Conservation (phyloP, 2,329 filamentous ascomycete genomes). For the Spiromastix sp. region DNA sequence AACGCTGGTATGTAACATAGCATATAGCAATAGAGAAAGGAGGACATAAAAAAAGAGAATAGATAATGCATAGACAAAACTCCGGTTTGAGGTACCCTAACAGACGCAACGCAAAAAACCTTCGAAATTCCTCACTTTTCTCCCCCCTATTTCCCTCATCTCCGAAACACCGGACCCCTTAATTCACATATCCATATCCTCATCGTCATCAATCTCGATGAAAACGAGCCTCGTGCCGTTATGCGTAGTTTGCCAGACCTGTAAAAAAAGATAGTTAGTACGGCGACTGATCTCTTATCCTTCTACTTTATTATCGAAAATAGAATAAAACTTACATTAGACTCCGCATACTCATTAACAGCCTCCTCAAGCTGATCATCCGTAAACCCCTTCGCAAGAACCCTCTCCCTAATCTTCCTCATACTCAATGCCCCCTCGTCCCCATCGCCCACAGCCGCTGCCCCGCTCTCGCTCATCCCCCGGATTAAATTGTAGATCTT, state of each 20-base stretch:
- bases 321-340: constrained; percentile 65
- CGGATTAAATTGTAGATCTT: constrained; percentile 95
- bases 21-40: too few relatives aligned
- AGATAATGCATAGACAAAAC: too few relatives aligned
- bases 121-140: too few relatives aligned
- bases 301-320: too few relatives aligned
- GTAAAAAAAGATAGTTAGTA: constrained; percentile 4
- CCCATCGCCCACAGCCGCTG: constrained; percentile 66
- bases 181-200: constrained; percentile 40
- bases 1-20: too few relatives aligned
- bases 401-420: constrained; percentile 77
- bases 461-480: constrained; percentile 73
- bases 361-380: constrained; percentile 81
- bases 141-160: too few relatives aligned
- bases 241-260: constrained; percentile 72
- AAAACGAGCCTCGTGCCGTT: constrained; percentile 63
- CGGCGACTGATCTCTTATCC: too few relatives aligned
- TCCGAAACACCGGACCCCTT: too few relatives aligned
- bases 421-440: constrained; percentile 68
- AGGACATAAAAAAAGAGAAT: too few relatives aligned
- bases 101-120: too few relatives aligned
- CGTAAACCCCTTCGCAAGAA: constrained; percentile 93
- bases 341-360: constrained; percentile 75
- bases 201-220: constrained; percentile 50
- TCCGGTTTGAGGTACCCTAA: too few relatives aligned